Conservation (phyloP, 768 basidiomycete genomes). For the Coprinopsis strossmayeri region DNA sequence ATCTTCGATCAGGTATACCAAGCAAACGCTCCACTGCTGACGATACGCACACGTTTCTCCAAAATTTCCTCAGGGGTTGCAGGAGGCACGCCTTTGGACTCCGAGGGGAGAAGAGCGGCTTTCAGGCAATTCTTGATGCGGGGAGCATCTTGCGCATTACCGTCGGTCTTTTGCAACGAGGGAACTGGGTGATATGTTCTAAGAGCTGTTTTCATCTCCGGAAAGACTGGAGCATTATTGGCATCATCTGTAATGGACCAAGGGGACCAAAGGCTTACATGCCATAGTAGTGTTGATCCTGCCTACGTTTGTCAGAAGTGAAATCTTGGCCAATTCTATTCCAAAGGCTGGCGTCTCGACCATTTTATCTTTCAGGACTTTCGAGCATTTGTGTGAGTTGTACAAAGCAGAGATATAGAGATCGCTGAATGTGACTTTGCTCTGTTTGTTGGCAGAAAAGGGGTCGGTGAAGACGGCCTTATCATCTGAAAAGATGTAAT, state of each 20-base stretch:
- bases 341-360: constrained; percentile 73
- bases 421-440: constrained; percentile 69
- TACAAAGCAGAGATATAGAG: constrained; percentile 79
- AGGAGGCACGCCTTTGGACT: constrained; percentile 58
- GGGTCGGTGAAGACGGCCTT: constrained; percentile 56
- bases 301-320: constrained; percentile 82
- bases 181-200: constrained; percentile 91
- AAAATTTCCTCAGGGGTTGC: constrained; percentile 73
- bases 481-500: constrained; percentile 69
- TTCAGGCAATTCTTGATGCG: constrained; percentile 89
- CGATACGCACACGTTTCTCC: constrained; percentile 49
- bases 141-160: constrained; percentile 86
- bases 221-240: constrained; percentile 57
- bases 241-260: constrained; percentile 11
- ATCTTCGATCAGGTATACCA: constrained; percentile 10
- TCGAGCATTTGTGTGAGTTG: constrained; percentile 79
- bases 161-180: constrained; percentile 80
- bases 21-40: constrained; percentile 9
- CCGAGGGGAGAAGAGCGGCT: constrained; percentile 66
- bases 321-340: constrained; percentile 75
- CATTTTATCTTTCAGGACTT: constrained; percentile 86
- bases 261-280: constrained; percentile 38
- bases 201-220: constrained; percentile 89
- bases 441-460: constrained; percentile 37
- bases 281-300: constrained; percentile 92